Conservation (phyloP, 805 yeast genomes). For the Cyberlindnera mycetangii region DNA sequence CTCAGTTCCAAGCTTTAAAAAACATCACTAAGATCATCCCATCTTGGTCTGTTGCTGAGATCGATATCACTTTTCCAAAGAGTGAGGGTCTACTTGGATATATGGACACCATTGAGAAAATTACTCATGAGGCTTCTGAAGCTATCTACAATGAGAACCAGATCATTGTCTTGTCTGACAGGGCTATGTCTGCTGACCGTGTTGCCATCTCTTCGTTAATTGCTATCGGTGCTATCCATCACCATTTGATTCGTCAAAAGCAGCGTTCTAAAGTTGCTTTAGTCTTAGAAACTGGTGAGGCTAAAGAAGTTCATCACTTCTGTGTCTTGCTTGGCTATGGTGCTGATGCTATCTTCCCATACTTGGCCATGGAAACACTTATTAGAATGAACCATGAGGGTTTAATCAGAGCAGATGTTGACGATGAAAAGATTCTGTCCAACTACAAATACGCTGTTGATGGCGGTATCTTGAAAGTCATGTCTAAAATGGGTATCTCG, state of each 20-base stretch:
- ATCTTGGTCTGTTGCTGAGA: constrained; percentile 75
- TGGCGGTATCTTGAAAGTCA: constrained; percentile 90
- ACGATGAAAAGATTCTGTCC: constrained; percentile 58
- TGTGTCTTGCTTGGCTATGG: constrained; percentile 95
- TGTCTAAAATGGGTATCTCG: constrained; percentile 99
- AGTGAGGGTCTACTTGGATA: constrained; percentile 85
- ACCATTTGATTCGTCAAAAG: constrained; percentile 91
- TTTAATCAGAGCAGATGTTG: constrained; percentile 53
- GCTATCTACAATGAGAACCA: constrained; percentile 77
- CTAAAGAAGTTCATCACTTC: constrained; percentile 95
- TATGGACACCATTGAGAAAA: constrained; percentile 76
- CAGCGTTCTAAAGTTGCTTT: constrained; percentile 95
- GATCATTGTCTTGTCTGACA: constrained; percentile 75
- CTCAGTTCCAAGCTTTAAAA: constrained; percentile 72
- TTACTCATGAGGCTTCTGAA: constrained; percentile 82
- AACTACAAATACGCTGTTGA: constrained; percentile 86
- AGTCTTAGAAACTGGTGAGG: constrained; percentile 92
- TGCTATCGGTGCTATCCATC: constrained; percentile 97
- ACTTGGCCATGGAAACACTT: constrained; percentile 86
- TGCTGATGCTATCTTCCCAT: constrained; percentile 94
- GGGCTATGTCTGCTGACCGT: constrained; percentile 53
- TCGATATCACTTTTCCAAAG: constrained; percentile 87
- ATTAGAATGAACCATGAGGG: constrained; percentile 81
- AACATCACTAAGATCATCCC: constrained; percentile 76
- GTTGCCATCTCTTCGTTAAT: constrained; percentile 83